Evolutionary conservation across 2,329 filamentous ascomycete species (phyloP).

Genomic region (Scedosporium minutisporum): DNA sequence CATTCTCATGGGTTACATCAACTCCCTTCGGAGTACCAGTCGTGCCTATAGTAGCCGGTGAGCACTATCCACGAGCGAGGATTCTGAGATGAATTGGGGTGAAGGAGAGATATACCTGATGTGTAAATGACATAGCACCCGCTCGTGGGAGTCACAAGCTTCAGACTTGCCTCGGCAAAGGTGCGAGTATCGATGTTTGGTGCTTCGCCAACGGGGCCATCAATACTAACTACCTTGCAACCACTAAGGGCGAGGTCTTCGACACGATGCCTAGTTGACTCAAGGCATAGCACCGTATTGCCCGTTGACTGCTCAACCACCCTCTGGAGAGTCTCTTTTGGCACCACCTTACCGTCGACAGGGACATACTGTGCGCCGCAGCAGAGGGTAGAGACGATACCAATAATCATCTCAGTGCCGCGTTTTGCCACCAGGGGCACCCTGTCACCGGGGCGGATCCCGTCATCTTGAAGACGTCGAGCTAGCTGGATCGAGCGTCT

Average conservation of each 20-base stretch:
- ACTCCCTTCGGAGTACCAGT: conserved; percentile 51
- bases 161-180: conserved; percentile 14
- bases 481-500: conserved; percentile 31
- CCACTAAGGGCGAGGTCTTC: conserved; percentile 11
- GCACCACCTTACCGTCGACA: conserved; percentile 44
- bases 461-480: conserved; percentile 24
- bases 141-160: conserved; percentile 23
- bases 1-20: conserved; percentile 44
- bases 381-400: conserved; percentile 45
- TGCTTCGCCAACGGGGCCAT: conserved; percentile 12
- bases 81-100: neutral
- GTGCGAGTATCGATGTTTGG: neutral
- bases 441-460: conserved; percentile 33
- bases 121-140: conserved; percentile 45
- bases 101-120: conserved; percentile 28
- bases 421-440: conserved; percentile 47
- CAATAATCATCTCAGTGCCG: conserved; percentile 46
- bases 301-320: conserved; percentile 36
- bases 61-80: conserved; percentile 2
- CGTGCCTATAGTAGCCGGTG: conserved; percentile 26
- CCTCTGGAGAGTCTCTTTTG: conserved; percentile 36
- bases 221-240: conserved; percentile 18
- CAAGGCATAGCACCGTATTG: conserved; percentile 35
- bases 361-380: conserved; percentile 51
- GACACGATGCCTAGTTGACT: conserved; percentile 24